Evolutionary conservation across 1,284 basidiomycete genomes (phyloP).

Genomic region (Ganoderma lingzhi): DNA sequence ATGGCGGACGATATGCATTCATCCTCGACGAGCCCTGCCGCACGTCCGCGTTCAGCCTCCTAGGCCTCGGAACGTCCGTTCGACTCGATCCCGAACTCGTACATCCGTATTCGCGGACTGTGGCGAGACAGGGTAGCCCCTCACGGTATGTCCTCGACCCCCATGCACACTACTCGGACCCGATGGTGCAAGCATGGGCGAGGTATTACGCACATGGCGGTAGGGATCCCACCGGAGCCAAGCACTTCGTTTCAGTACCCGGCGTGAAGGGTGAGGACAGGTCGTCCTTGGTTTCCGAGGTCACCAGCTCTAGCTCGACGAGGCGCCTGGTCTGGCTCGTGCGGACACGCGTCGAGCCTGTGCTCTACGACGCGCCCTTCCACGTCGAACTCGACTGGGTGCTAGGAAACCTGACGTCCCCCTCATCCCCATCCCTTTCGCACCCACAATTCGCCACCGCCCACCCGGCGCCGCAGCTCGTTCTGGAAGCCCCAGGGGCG

Average conservation of each 20-base stretch:
- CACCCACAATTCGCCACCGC: not conserved
- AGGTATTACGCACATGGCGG: not conserved
- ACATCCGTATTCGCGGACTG: not conserved
- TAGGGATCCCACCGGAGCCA: not conserved
- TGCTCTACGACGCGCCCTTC: not conserved
- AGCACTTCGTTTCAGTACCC: not conserved
- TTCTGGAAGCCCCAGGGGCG: not conserved
- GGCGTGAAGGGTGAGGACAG: not conserved
- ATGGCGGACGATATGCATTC: slow-evolving; percentile 24
- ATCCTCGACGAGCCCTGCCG: slow-evolving; percentile 20
- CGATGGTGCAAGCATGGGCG: not conserved
- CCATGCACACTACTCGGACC: not conserved
- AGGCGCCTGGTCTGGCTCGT: slow-evolving; percentile 2
- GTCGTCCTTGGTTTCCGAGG: not conserved
- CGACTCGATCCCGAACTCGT: not conserved
- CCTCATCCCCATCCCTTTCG: not conserved
- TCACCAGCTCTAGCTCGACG: not conserved
- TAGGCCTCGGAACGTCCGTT: slow-evolving; percentile 8
- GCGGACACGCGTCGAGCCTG: not conserved
- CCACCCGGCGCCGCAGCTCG: not conserved
- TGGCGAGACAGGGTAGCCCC: not conserved
- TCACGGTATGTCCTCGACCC: not conserved
- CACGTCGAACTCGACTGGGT: slow-evolving; percentile 1
- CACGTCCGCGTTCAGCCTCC: slow-evolving; percentile 14
- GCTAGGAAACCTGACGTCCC: slow-evolving; percentile 4